Evolutionary conservation across 306 rosid species (phyloP).

Genomic region (Sicyos edulis): DNA sequence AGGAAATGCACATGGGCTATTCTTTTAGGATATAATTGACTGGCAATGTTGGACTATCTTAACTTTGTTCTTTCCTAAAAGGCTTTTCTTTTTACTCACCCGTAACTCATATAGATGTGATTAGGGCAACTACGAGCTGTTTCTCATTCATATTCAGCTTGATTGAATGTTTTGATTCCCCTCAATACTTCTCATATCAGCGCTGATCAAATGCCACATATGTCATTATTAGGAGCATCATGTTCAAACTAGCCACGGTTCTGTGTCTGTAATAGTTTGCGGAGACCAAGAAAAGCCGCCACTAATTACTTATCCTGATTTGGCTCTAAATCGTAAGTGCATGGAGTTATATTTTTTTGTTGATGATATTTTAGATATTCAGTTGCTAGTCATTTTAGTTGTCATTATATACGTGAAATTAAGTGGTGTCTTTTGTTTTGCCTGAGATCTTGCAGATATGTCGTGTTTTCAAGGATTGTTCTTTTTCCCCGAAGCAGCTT

Average conservation of each 20-base stretch:
- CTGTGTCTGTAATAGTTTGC: slow-evolving; percentile 73
- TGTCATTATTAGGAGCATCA: slow-evolving; percentile 53
- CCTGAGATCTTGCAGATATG: slow-evolving; percentile 44
- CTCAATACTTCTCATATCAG: background rate
- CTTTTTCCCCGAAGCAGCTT: slow-evolving; percentile 91
- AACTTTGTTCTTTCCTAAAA: slow-evolving; percentile 26
- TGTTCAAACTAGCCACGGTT: slow-evolving; percentile 74
- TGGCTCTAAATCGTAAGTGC: slow-evolving; percentile 73
- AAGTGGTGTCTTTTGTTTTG: slow-evolving; percentile 1
- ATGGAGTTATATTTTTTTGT: background rate
- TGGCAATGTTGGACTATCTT: slow-evolving; percentile 24
- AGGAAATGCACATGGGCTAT: slow-evolving; percentile 49
- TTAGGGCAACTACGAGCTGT: background rate
- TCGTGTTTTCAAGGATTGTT: slow-evolving; percentile 95
- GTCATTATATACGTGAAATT: slow-evolving; percentile 2
- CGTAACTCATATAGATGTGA: background rate
- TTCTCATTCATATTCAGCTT: background rate
- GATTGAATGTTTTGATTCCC: background rate
- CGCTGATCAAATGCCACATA: background rate
- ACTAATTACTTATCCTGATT: slow-evolving; percentile 79
- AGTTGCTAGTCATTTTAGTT: background rate
- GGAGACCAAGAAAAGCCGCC: slow-evolving; percentile 91
- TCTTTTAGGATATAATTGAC: slow-evolving; percentile 31
- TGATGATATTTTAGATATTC: background rate
- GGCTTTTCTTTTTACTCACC: slow-evolving; percentile 20